Conservation (phyloP, 495 filamentous ascomycete species). For the Penicillium chermesinum region DNA sequence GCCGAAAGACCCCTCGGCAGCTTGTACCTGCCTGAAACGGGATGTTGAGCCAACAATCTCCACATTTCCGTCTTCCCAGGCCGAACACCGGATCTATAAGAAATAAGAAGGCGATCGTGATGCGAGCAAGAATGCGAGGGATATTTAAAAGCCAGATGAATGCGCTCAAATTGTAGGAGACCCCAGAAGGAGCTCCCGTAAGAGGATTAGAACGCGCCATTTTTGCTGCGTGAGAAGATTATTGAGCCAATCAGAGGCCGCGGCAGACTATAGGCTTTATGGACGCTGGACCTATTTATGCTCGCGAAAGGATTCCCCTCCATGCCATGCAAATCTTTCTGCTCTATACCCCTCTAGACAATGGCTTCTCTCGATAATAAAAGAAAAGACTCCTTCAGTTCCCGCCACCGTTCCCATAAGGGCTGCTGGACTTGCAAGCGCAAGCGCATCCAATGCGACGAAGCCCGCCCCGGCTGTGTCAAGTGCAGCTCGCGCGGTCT, state of each 20-base stretch:
- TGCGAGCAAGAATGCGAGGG: constrained; percentile 11
- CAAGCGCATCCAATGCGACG: constrained; percentile 26
- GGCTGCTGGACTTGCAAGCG: constrained; percentile 32
- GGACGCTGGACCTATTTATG: constrained; percentile 13
- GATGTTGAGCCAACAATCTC: not conserved
- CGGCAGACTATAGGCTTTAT: constrained; percentile 1
- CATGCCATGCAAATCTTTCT: constrained; percentile 2
- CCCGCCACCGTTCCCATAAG: constrained; percentile 22
- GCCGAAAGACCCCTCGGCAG: constrained; percentile 14
- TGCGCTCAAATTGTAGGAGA: constrained; percentile 1
- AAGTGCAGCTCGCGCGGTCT: constrained; percentile 18
- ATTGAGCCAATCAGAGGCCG: constrained; percentile 20
- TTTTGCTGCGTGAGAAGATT: constrained; percentile 23
- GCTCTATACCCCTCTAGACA: not conserved
- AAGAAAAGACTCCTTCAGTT: constrained; percentile 7
- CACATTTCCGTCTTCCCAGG: constrained; percentile 1
- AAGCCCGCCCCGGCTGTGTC: constrained; percentile 18
- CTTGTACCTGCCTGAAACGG: constrained; percentile 23
- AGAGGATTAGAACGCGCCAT: constrained; percentile 16
- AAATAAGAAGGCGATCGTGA: too few relatives aligned
- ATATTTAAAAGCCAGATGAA: constrained; percentile 16
- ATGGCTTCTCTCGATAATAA: constrained; percentile 13
- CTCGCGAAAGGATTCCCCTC: not conserved
- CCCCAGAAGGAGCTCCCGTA: constrained; percentile 16
- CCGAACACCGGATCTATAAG: constrained; percentile 3